These are phyloP conservation scores for Mycena olivaceomarginata DNA, from an alignment of 768 basidiomycete species.

Conservation along the genomic window DNA sequence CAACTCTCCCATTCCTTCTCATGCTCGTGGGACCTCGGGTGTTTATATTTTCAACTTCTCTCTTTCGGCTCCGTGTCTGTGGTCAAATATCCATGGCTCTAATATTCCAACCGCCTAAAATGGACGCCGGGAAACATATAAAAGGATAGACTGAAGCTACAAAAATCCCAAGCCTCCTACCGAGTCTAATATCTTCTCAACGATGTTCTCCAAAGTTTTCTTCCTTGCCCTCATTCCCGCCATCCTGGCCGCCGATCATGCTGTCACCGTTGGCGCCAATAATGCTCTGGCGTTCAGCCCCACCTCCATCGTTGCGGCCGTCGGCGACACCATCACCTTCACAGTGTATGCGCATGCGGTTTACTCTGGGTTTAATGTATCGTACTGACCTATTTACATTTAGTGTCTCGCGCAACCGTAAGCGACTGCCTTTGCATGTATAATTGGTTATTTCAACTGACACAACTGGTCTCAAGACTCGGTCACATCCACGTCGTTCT, in stretches of 20 bases:
- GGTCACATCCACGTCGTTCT: conserved; percentile 42
- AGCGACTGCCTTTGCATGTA: not conserved
- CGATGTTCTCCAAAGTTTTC: conserved; percentile 35
- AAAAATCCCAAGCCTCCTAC: conserved; percentile 10
- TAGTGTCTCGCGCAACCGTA: conserved; percentile 43
- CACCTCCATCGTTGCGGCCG: conserved; percentile 32
- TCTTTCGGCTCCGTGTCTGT: not conserved
- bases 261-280: conserved; percentile 40
- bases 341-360: conserved; percentile 23
- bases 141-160: not conserved
- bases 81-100: too few species aligned
- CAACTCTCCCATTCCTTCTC: not conserved
- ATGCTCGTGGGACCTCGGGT: not conserved
- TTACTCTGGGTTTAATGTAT: not conserved
- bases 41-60: not conserved
- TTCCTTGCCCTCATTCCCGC: conserved; percentile 40
- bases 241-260: conserved; percentile 35
- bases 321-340: conserved; percentile 47
- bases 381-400: not conserved
- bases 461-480: conserved; percentile 34
- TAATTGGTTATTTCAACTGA: not conserved
- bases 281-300: conserved; percentile 43
- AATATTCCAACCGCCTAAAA: not conserved
- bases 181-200: conserved; percentile 8
- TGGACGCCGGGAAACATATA: conserved; percentile 12